Conservation (phyloP, 2,329 filamentous ascomycete species). For the Coccinonectria pachysandricola region DNA sequence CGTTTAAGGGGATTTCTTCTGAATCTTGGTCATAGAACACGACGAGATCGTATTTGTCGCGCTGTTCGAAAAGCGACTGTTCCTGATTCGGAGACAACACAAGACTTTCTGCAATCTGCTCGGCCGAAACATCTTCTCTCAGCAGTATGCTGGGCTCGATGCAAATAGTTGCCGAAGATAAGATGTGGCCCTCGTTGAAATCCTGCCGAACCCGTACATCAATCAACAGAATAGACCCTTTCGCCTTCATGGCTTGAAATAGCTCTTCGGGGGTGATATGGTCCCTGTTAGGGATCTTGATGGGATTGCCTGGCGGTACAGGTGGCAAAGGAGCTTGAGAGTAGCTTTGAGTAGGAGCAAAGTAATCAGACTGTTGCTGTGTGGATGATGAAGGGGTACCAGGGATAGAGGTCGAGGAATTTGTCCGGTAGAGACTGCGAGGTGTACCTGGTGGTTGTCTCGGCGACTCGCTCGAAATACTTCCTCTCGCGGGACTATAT, state of each 20-base stretch:
- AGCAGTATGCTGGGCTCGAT: slow-evolving; percentile 70
- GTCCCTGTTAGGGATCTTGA: slow-evolving; percentile 44
- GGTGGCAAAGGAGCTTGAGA: slow-evolving; percentile 19
- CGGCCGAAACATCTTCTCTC: slow-evolving; percentile 54
- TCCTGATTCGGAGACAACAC: slow-evolving; percentile 66
- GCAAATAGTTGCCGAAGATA: slow-evolving; percentile 74
- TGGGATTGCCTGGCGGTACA: slow-evolving; percentile 27
- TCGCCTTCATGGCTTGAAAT: slow-evolving; percentile 54
- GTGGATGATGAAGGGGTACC: slow-evolving; percentile 19
- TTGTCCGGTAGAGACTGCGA: slow-evolving; percentile 52
- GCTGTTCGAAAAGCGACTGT: slow-evolving; percentile 58
- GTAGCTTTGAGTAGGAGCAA: slow-evolving; percentile 17
- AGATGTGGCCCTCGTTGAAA: slow-evolving; percentile 84
- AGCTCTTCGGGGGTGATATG: slow-evolving; percentile 60
- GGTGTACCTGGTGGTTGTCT: slow-evolving; percentile 56
- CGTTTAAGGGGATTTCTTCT: slow-evolving; percentile 33
- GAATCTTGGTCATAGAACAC: slow-evolving; percentile 80
- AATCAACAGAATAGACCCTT: slow-evolving; percentile 61
- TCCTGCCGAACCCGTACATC: slow-evolving; percentile 72
- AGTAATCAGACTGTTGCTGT: slow-evolving; percentile 24
- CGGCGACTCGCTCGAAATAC: slow-evolving; percentile 53
- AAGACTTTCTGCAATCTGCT: slow-evolving; percentile 55
- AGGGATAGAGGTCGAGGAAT: slow-evolving; percentile 32
- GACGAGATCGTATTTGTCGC: slow-evolving; percentile 71
- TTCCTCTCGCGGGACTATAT: slow-evolving; percentile 68